These are phyloP conservation scores for Fusarium humuli DNA, from an alignment of 2,329 filamentous ascomycete species.

Conservation along the genomic window DNA sequence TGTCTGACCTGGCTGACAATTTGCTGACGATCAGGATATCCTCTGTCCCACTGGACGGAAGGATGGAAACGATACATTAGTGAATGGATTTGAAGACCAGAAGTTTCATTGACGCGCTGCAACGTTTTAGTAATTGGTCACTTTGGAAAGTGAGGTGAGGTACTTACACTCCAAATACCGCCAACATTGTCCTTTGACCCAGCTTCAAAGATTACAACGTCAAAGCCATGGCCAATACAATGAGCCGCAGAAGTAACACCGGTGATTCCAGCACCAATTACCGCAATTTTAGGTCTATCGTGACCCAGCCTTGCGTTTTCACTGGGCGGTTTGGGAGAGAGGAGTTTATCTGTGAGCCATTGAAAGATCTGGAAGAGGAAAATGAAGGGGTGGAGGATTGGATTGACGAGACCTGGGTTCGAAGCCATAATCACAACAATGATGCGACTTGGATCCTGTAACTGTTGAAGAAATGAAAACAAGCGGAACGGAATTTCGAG, in stretches of 20 bases:
- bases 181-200: conserved; percentile 74
- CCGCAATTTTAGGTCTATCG: conserved; percentile 71
- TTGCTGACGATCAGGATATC: conserved; percentile 82
- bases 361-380: conserved; percentile 75
- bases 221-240: conserved; percentile 86
- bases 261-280: conserved; percentile 78
- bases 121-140: not conserved
- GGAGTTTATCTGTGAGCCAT: conserved; percentile 70
- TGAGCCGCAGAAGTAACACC: conserved; percentile 84
- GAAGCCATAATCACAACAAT: conserved; percentile 48
- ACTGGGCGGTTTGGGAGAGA: conserved; percentile 77
- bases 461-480: not conserved
- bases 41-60: conserved; percentile 76
- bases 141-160: not conserved
- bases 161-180: conserved; percentile 81
- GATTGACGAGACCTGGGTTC: conserved; percentile 52
- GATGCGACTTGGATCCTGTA: not conserved
- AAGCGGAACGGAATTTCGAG: not conserved
- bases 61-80: conserved; percentile 92
- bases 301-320: conserved; percentile 63
- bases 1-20: conserved; percentile 78
- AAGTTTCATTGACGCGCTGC: conserved; percentile 83
- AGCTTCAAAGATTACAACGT: conserved; percentile 82
- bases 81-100: conserved; percentile 84
- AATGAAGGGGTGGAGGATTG: conserved; percentile 65